Evolutionary conservation across 371 early-diverging fungal genomes (phyloP), one percentile per base, ranked within the genome.

Genomic region (Saksenaea oblongispora): DNA sequence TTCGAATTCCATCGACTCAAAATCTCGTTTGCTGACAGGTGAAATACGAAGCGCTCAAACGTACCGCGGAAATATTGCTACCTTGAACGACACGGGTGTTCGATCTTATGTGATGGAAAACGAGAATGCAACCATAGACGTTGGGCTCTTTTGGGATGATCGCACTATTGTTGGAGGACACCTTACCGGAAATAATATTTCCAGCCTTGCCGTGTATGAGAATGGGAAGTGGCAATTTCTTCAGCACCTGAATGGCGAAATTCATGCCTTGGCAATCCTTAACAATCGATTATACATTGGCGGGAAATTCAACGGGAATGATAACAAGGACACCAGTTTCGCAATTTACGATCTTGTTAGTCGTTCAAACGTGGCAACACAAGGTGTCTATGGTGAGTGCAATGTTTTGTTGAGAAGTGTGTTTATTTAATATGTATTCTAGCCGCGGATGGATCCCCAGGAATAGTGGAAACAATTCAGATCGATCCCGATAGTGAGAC

Each of bases 401-500:
- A 10, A n/a, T 7, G 3, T 10, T 1, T 24, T 22, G 4, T 0
- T 10, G 51, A 47, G 1, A 39, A 39, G 11, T 3, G 2, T 3
- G n/a, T n/a, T 39, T 1, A 39, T 3, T 39, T 3, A n/a, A n/a
- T n/a, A 11, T n/a, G 39, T 2, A n/a, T 39, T 2, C n/a, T 22
- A 61, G 72, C 61, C 47, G 34, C 27, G 31, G 58, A 67, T 18
- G 66, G 62, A 35, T 51, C 51, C 8, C 72, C 74, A 17, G 74
- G 78, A 9, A 13, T 36, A 5, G 79, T 87, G 0, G 69, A 75
- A 18, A 70, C 77, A 0, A 78, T 86, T 13, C 44, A 66, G 15
- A 18, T 66, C 57, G 63, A 73, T 55, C 58, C 65, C 28, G 78
- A 81, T 42, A 57, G 69, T 61, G 58, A 74, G 62, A 75, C 76